Evolutionary conservation across 345 rosid species (phyloP), one percentile per base, ranked within the genome.

Genomic region (Ceriops tagal): DNA sequence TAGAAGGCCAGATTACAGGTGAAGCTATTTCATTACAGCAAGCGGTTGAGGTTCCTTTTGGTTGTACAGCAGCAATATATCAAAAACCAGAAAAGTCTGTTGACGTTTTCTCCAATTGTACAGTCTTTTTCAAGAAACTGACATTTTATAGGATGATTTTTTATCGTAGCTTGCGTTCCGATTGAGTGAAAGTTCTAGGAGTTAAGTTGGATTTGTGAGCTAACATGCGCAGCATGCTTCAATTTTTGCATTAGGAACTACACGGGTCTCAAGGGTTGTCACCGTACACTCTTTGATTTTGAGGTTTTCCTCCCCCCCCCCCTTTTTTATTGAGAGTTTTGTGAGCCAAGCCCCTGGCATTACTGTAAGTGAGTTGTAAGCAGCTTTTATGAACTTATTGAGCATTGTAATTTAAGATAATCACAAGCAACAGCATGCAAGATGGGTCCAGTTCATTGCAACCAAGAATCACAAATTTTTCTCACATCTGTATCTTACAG

Each of bases 91-190:
- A 53, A 53, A 73, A 63, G 18, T 43, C 66, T 71, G 61, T 64
- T 39, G 67, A 39, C 34, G 56, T 28, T 51, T 68, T 46, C 39
- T 47, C 30, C 19, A 78, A 78, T 6, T 84, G 88, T 84, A 84
- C 78, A 84, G 49, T 64, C 43, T 58, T 64, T 34, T 32, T 46
- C 71, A 68, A 56, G 70, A 58, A 77, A 59, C 69, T 65, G 30
- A 43, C 57, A 62, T 24, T 47, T 39, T 31, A 53, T 30, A 62
- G 70, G 58, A 63, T 51, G 77, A 62, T 63, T 58, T 43, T 43
- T 43, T 43, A 0, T 3, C 13, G 19, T 13, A 15, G 19, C 49
- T 43, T 64, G 72, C 27, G 46, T 34, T 49, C 58, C 62, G 7
- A 64, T 51, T 31, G 75, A 57, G 34, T 53, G 67, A 35, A 27